A percentile compares a stretch with the other conserved stretches of the same genome.
phyloP scores from a whole-genome alignment of 2,329 filamentous ascomycete species.

The Aspergillus nomiae region DNA sequence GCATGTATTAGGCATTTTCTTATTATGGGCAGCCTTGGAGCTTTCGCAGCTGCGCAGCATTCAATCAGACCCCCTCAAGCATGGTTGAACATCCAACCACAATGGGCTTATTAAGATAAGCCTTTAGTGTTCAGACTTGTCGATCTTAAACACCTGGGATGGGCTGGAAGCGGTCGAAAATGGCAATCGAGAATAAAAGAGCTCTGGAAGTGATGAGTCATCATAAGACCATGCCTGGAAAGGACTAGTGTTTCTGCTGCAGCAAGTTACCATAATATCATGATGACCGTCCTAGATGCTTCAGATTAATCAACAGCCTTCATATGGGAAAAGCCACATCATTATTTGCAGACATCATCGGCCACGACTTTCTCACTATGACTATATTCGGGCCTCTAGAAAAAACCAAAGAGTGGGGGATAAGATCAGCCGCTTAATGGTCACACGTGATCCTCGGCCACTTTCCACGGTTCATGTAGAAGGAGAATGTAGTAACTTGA shows the following conservation, averaged over 20 bases:
- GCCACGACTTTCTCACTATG: too few relatives aligned
- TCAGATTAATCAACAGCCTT: background rate
- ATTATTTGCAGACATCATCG: too few relatives aligned
- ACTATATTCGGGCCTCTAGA: too few relatives aligned
- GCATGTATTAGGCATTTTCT: conserved; percentile 35
- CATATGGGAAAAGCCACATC: background rate
- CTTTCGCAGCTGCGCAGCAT: conserved; percentile 11
- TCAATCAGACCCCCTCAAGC: conserved; percentile 18
- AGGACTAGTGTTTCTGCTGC: background rate
- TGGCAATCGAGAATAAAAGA: background rate
- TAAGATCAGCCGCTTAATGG: background rate
- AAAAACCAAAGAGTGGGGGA: too few relatives aligned
- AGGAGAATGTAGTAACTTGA: background rate
- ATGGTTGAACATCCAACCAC: conserved; percentile 18
- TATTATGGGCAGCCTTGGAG: conserved; percentile 12
- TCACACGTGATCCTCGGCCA: background rate
- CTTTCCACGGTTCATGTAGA: background rate
- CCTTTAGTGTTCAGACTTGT: background rate
- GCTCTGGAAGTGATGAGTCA: background rate
- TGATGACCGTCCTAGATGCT: background rate
- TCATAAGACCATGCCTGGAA: background rate
- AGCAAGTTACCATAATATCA: too few relatives aligned
- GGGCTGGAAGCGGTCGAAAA: background rate
- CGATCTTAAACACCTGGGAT: background rate
- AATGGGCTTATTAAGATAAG: background rate